Percentiles rank a stretch among this genome's conserved stretches.
These are phyloP conservation scores for Chytriomyces confervae DNA, from an alignment of 192 early-diverging fungal genomes.

Conservation along the genomic window DNA sequence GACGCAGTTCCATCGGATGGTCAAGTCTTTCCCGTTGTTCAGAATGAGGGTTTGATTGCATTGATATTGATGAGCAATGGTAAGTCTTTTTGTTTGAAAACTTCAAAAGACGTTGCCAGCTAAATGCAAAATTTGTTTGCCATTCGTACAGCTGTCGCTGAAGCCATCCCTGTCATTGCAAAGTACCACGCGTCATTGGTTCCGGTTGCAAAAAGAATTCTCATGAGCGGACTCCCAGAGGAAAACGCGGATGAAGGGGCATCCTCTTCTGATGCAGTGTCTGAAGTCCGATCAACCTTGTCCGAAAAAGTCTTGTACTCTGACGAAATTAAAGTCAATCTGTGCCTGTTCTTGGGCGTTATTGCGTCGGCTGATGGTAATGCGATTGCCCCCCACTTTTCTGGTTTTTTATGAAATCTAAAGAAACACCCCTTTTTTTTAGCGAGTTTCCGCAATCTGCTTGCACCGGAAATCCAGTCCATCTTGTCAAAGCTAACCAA, in stretches of 20 bases:
- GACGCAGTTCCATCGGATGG: slow-evolving; percentile 55
- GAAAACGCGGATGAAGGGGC: slow-evolving; percentile 1
- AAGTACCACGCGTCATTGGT: slow-evolving; percentile 30
- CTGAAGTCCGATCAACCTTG: not conserved
- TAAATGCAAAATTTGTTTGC: not conserved
- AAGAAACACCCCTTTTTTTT: not conserved
- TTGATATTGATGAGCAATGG: slow-evolving; percentile 50
- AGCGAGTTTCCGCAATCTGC: slow-evolving; percentile 12
- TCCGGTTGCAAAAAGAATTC: slow-evolving; percentile 42
- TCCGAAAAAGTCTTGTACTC: slow-evolving; percentile 37
- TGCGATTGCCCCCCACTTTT: not conserved
- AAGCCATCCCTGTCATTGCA: slow-evolving; percentile 25
- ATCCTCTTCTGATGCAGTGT: not conserved
- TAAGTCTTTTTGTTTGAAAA: slow-evolving; percentile 23
- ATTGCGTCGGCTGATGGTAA: slow-evolving; percentile 43
- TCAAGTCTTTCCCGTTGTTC: slow-evolving; percentile 58
- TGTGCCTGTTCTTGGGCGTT: slow-evolving; percentile 46
- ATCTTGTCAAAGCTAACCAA: slow-evolving; percentile 20
- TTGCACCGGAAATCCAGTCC: slow-evolving; percentile 15
- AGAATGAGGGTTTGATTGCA: slow-evolving; percentile 60
- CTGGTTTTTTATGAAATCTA: not conserved
- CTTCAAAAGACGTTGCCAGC: not conserved
- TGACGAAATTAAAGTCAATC: slow-evolving; percentile 51
- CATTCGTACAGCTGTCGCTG: slow-evolving; percentile 39
- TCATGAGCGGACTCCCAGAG: slow-evolving; percentile 39